A percentile compares a stretch with the other conserved stretches of the same genome.
phyloP scores from a whole-genome alignment of 306 rosid species.

The Cicer bijugum region DNA sequence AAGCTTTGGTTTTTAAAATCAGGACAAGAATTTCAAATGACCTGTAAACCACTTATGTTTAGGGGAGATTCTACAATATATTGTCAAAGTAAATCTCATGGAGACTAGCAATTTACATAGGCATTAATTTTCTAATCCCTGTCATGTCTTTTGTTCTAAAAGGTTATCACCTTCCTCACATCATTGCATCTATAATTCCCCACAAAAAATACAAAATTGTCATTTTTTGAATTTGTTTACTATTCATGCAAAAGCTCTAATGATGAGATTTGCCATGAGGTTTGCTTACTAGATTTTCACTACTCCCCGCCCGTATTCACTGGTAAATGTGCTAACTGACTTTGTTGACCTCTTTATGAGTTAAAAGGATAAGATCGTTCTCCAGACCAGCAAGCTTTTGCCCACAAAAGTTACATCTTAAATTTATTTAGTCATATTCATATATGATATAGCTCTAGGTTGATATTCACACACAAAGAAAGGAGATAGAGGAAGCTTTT shows the following conservation, averaged over 20 bases:
- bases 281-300: slow-evolving; percentile 22
- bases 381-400: slow-evolving; percentile 22
- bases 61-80: slow-evolving; percentile 5
- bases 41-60: neutral
- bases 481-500: slow-evolving; percentile 27
- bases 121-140: slow-evolving; percentile 12
- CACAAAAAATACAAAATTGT: neutral
- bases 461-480: slow-evolving; percentile 21
- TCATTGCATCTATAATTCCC: neutral
- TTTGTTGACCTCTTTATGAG: slow-evolving; percentile 31
- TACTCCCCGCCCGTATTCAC: slow-evolving; percentile 5
- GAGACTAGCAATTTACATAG: neutral
- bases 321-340: slow-evolving; percentile 27
- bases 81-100: slow-evolving; percentile 4
- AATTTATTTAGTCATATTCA: neutral
- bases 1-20: slow-evolving; percentile 19
- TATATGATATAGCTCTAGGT: slow-evolving; percentile 28
- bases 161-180: neutral
- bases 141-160: slow-evolving; percentile 29
- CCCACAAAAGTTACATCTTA: slow-evolving; percentile 18
- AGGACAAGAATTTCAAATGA: slow-evolving; percentile 28
- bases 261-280: slow-evolving; percentile 18
- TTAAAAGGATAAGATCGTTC: slow-evolving; percentile 28
- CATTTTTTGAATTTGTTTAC: neutral
- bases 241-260: slow-evolving; percentile 8